Base-by-base conservation (phyloP, 257 asterid genomes). In the Prunella vulgaris region DNA sequence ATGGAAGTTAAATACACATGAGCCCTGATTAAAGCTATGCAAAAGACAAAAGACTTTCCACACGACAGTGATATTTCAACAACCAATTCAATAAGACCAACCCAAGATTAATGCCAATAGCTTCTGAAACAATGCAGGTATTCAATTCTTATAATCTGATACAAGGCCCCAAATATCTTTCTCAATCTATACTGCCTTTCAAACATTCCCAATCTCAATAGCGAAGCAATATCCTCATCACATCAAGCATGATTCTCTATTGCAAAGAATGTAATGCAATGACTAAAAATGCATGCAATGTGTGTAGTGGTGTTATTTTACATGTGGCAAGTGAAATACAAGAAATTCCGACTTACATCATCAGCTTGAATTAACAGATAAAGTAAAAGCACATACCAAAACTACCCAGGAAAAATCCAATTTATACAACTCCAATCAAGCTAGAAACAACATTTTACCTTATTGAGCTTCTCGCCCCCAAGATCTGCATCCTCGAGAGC, bases 401-500 rank as follows among this genome's bases (percentile, higher is more conserved):
- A 17, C n/a, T 7, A 15, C 7, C 49, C 44, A 60, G 59, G 2
- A 10, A 7, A 28, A 57, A 27, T 25, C 6, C 48, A 52, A 52
- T 54, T 7, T 20, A 15, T 4, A 15, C 64, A 54, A 15, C 52
- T 44, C 22, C 40, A 77, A 48, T 57, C 49, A 49, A 68, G 69
- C 75, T 30, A 18, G 13, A 64, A 69, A 49, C 30, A 3, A 17
- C 10, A 60, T 20, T 24, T 3, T 74, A 81, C 86, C 86, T 62
- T 79, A 40, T 80, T 54, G 56, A 84, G 83, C 7, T 35, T 72
- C 10, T 79, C 89, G 9, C 86, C 83, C 25, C 86, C 86, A 14
- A 84, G 86, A 79, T 81, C 83, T 58, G 89, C 86, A 46, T 15
- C 59, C 74, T 81, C 84, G 21, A 84, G 76, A 20, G 86, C 89